Percentiles rank a stretch among this genome's conserved stretches.
These are phyloP conservation scores for Pythium biforme DNA, from an alignment of 352 stramenopile genomes.

Conservation along the genomic window DNA sequence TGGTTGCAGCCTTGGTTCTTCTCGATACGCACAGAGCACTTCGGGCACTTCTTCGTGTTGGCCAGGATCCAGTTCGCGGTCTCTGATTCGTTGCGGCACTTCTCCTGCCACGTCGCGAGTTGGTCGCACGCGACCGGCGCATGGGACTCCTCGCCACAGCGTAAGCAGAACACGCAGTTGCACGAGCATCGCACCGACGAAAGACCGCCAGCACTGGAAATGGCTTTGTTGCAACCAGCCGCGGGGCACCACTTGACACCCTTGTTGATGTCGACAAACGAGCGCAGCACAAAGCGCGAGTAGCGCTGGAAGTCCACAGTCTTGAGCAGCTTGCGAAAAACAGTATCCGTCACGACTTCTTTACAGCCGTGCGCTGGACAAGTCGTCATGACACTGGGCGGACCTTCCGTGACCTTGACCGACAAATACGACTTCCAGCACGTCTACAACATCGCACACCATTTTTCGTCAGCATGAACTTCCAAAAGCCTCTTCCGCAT, in stretches of 20 bases:
- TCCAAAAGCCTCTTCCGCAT: slow-evolving; percentile 4
- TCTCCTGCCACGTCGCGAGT: slow-evolving; percentile 94
- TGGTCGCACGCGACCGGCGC: slow-evolving; percentile 92
- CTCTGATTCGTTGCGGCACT: slow-evolving; percentile 97
- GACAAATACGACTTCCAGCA: slow-evolving; percentile 87
- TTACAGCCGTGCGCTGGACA: slow-evolving; percentile 96
- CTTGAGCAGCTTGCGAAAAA: slow-evolving; percentile 71
- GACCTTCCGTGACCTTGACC: slow-evolving; percentile 90
- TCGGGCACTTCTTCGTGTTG: slow-evolving; percentile 99
- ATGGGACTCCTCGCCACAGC: slow-evolving; percentile 97
- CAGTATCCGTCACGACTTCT: slow-evolving; percentile 76
- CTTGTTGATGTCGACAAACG: slow-evolving; percentile 98
- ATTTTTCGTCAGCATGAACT: background rate
- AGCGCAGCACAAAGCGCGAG: slow-evolving; percentile 91
- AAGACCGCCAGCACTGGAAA: slow-evolving; percentile 78
- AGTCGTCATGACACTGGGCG: slow-evolving; percentile 91
- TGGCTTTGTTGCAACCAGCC: slow-evolving; percentile 94
- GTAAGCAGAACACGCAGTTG: slow-evolving; percentile 87
- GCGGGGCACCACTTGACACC: slow-evolving; percentile 97
- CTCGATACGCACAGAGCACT: slow-evolving; percentile 98
- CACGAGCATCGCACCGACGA: slow-evolving; percentile 83
- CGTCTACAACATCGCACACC: slow-evolving; percentile 29
- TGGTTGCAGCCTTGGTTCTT: slow-evolving; percentile 99
- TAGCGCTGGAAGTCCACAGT: slow-evolving; percentile 87
- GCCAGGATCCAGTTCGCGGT: slow-evolving; percentile 99